Conservation (phyloP, 1,284 basidiomycete genomes). For the Hymenochaete sp. region DNA sequence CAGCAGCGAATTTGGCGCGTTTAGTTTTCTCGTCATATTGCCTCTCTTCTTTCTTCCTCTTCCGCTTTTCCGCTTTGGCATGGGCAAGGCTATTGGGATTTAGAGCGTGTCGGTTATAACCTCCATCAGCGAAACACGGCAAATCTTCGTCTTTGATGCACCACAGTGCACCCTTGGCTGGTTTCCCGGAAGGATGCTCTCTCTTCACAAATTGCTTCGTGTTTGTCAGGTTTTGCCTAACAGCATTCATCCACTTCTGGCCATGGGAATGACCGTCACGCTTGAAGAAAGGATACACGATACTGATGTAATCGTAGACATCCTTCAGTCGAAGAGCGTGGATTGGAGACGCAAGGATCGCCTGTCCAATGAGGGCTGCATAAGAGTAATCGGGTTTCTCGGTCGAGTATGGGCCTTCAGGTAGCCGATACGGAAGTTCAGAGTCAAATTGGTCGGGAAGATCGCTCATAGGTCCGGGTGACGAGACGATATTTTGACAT, state of each 20-base stretch:
- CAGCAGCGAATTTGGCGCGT: constrained; percentile 2
- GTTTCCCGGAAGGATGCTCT: constrained; percentile 50
- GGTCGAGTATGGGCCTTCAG: constrained; percentile 71
- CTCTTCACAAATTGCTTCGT: constrained; percentile 73
- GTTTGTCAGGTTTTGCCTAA: constrained; percentile 79
- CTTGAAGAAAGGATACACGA: constrained; percentile 89
- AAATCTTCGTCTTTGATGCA: constrained; percentile 41
- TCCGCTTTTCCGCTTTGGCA: constrained; percentile 13
- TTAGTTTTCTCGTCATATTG: constrained; percentile 9
- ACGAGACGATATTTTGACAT: constrained; percentile 61
- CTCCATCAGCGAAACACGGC: constrained; percentile 17
- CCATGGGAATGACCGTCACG: constrained; percentile 50
- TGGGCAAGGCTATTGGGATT: constrained; percentile 11
- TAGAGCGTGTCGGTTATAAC: constrained; percentile 17
- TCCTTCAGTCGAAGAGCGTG: constrained; percentile 88
- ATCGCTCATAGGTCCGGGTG: constrained; percentile 61
- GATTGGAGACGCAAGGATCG: constrained; percentile 77
- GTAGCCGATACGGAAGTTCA: constrained; percentile 64
- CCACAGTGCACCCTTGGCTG: constrained; percentile 49
- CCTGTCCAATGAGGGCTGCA: constrained; percentile 92
- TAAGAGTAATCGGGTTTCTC: constrained; percentile 82
- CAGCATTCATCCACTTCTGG: constrained; percentile 93
- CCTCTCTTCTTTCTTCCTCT: constrained; percentile 16
- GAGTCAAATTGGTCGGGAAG: constrained; percentile 54
- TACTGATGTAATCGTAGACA: constrained; percentile 93